phyloP scores from a whole-genome alignment of 2,329 filamentous ascomycete species.

The Pezicula radicicola region DNA sequence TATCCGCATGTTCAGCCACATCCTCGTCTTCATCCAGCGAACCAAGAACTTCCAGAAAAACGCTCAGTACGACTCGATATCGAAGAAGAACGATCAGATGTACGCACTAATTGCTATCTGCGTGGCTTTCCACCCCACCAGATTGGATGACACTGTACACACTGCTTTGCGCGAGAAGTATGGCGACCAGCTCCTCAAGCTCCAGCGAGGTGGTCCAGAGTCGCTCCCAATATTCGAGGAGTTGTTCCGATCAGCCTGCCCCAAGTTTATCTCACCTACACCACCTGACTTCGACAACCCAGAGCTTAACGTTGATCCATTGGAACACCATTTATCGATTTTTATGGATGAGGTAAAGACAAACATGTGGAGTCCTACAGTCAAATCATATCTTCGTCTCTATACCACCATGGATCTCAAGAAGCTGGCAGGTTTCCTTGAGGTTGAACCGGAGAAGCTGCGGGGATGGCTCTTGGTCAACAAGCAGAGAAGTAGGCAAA shows the following conservation, averaged over 20 bases:
- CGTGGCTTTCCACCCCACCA: slow-evolving; percentile 94
- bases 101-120: slow-evolving; percentile 98
- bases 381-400: slow-evolving; percentile 97
- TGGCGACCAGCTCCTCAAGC: slow-evolving; percentile 93
- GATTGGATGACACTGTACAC: slow-evolving; percentile 98
- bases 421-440: slow-evolving; percentile 96
- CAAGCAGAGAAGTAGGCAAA: slow-evolving; percentile 97
- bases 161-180: slow-evolving; percentile 98
- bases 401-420: slow-evolving; percentile 99
- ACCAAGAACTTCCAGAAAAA: slow-evolving; percentile 99
- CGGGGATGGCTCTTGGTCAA: slow-evolving; percentile 92
- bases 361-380: slow-evolving; percentile 95
- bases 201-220: slow-evolving; percentile 94
- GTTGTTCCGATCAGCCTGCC: slow-evolving; percentile 95
- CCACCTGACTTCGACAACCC: slow-evolving; percentile 98
- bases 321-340: slow-evolving; percentile 94
- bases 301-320: slow-evolving; percentile 89
- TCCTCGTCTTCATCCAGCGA: slow-evolving; percentile 95
- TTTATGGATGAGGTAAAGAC: slow-evolving; percentile 99
- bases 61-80: slow-evolving; percentile 95
- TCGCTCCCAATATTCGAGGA: slow-evolving; percentile 96
- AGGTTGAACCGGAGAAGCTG: slow-evolving; percentile 94
- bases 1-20: slow-evolving; percentile 99
- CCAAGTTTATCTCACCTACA: slow-evolving; percentile 98
- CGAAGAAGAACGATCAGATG: slow-evolving; percentile 99